Percentiles rank a stretch among this genome's conserved stretches.
These are phyloP conservation scores for Grammothele lineata DNA, from an alignment of 768 basidiomycete genomes.

Conservation along the genomic window DNA sequence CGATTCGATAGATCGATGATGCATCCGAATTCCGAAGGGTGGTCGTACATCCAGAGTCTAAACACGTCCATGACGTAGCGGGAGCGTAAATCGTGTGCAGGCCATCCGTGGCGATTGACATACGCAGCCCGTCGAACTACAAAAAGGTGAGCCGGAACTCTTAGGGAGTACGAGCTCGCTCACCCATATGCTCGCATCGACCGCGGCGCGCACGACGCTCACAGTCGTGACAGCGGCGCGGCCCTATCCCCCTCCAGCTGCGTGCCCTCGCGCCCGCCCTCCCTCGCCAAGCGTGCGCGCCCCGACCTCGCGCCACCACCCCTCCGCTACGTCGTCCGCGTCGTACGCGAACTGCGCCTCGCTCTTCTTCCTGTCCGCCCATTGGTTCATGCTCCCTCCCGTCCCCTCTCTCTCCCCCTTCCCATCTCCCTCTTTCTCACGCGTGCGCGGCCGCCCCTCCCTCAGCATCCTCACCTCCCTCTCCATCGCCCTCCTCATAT, in stretches of 20 bases:
- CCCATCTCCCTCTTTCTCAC: constrained; percentile 24
- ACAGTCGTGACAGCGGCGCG: constrained; percentile 1
- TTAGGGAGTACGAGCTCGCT: too few species aligned
- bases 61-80: too few species aligned
- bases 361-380: constrained; percentile 54
- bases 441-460: constrained; percentile 11
- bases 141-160: too few species aligned
- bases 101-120: too few species aligned
- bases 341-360: constrained; percentile 48
- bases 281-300: constrained; percentile 8
- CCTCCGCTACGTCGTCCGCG: constrained; percentile 45
- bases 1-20: too few species aligned
- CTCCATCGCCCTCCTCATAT: constrained; percentile 48
- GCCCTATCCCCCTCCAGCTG: too few species aligned
- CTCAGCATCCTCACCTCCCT: constrained; percentile 28
- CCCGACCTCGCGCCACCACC: constrained; percentile 42
- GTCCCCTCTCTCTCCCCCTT: constrained; percentile 21
- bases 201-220: too few species aligned
- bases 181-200: too few species aligned
- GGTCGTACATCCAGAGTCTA: too few species aligned
- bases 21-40: too few species aligned
- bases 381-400: constrained; percentile 49
- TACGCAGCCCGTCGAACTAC: too few species aligned
- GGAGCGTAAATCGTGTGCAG: too few species aligned
- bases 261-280: not conserved